A percentile compares a stretch with the other conserved stretches of the same genome.
phyloP scores from a whole-genome alignment of 2,329 filamentous ascomycete species.

The Aspergillus clavatus region DNA sequence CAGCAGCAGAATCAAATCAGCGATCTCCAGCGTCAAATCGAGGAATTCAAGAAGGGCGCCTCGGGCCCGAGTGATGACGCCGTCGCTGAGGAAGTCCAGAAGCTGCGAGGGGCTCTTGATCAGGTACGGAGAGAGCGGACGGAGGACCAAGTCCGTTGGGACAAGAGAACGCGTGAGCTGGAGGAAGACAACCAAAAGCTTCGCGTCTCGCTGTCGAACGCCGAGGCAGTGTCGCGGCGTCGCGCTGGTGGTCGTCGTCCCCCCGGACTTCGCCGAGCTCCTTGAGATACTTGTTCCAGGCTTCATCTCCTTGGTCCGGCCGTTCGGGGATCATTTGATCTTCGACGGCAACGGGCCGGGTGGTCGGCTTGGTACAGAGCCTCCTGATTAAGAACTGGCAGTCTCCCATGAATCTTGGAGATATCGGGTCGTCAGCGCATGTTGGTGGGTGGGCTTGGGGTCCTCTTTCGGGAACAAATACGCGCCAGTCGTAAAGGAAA shows the following conservation, averaged over 20 bases:
- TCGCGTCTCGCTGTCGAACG: conserved; percentile 16
- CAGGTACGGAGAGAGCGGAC: conserved; percentile 10
- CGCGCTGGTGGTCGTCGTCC: not conserved
- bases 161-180: conserved; percentile 9
- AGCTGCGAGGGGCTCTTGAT: conserved; percentile 9
- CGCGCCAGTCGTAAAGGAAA: no score
- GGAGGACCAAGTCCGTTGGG: conserved; percentile 14
- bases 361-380: no score
- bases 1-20: conserved; percentile 11
- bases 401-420: not conserved
- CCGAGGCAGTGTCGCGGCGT: not conserved
- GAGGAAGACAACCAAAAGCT: conserved; percentile 16
- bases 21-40: conserved; percentile 9
- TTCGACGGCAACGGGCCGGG: not conserved
- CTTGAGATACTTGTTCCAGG: not conserved
- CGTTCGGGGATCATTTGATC: not conserved
- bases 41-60: conserved; percentile 1
- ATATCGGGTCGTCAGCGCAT: not conserved
- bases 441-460: not conserved
- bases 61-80: conserved; percentile 2
- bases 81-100: conserved; percentile 8
- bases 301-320: not conserved
- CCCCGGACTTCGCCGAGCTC: not conserved
- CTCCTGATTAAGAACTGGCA: no score
- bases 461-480: not conserved